Evolutionary conservation across 176 grass and related monocot species (phyloP).

Genomic region (Rhynchospora breviuscula): DNA sequence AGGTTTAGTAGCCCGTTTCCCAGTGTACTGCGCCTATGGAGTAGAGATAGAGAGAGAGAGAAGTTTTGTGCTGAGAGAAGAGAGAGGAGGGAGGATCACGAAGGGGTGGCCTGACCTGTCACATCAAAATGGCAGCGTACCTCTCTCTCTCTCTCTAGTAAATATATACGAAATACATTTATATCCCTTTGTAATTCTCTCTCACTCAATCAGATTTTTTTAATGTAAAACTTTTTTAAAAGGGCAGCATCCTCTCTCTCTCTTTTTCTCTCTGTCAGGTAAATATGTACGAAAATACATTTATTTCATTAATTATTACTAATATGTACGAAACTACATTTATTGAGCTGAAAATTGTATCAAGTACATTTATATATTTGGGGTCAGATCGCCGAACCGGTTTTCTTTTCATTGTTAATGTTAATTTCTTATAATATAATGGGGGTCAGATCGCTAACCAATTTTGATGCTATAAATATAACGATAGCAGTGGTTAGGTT

Average conservation of each 20-base stretch:
- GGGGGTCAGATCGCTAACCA: too few species aligned
- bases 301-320: too few species aligned
- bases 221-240: neutral
- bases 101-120: conserved; percentile 19
- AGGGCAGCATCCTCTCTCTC: neutral
- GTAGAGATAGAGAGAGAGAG: conserved; percentile 10
- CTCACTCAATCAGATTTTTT: neutral
- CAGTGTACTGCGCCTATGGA: conserved; percentile 20
- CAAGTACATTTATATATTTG: too few species aligned
- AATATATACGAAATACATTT: conserved; percentile 11
- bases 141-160: conserved; percentile 11
- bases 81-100: neutral
- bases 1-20: neutral
- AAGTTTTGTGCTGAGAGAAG: neutral
- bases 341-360: too few species aligned
- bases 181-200: neutral
- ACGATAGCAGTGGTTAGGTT: too few species aligned
- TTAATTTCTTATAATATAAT: too few species aligned
- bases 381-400: too few species aligned
- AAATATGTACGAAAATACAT: too few species aligned
- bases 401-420: too few species aligned
- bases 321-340: too few species aligned
- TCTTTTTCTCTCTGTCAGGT: neutral
- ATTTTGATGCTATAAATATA: too few species aligned
- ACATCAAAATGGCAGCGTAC: conserved; percentile 27